phyloP scores from a whole-genome alignment of 2,329 filamentous ascomycete species.

The Colletotrichum chrysophilum region DNA sequence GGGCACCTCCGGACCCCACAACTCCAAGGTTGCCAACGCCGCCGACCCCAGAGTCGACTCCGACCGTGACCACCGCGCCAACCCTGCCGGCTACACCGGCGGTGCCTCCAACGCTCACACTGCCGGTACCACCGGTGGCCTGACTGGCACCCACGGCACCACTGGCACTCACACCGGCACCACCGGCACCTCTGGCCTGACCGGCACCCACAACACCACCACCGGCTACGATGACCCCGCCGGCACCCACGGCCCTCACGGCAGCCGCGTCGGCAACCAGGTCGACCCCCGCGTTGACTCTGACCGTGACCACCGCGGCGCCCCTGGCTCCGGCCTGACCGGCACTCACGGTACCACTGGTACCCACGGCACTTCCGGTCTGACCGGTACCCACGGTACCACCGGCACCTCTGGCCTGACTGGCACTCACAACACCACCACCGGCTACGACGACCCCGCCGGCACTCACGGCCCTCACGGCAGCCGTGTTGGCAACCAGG shows the following conservation, averaged over 20 bases:
- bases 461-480: constrained; percentile 32
- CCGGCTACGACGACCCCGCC: not conserved
- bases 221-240: constrained; percentile 23
- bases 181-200: constrained; percentile 23
- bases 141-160: constrained; percentile 27
- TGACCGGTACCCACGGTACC: constrained; percentile 33
- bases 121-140: constrained; percentile 6
- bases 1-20: constrained; percentile 34
- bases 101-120: constrained; percentile 16
- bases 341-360: constrained; percentile 24
- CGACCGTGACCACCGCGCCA: constrained; percentile 47
- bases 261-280: constrained; percentile 46
- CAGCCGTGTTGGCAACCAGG: not conserved
- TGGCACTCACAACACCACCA: not conserved
- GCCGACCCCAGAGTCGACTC: constrained; percentile 57
- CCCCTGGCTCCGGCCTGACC: constrained; percentile 8
- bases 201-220: constrained; percentile 34
- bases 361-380: constrained; percentile 26
- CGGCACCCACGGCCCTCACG: constrained; percentile 41
- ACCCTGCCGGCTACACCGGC: constrained; percentile 38
- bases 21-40: constrained; percentile 49
- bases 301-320: constrained; percentile 39
- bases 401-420: constrained; percentile 22
- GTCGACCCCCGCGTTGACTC: constrained; percentile 53
- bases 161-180: constrained; percentile 4